These are phyloP conservation scores for Scheffersomyces stipitis DNA, from an alignment of 805 yeast genomes.

Conservation along the genomic window DNA sequence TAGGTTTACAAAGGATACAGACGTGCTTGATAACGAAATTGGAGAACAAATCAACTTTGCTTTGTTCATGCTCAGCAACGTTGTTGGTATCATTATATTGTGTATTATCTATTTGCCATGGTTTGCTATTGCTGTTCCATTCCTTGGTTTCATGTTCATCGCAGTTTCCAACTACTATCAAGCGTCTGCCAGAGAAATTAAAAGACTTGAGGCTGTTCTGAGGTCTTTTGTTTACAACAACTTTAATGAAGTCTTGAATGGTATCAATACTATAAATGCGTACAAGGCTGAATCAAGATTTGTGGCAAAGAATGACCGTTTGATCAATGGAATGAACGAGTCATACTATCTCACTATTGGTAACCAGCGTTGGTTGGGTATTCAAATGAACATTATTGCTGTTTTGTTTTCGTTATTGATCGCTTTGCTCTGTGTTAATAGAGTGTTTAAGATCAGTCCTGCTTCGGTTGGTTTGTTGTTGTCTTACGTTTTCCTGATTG, in stretches of 20 bases:
- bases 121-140: conserved; percentile 40
- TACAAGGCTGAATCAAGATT: conserved; percentile 28
- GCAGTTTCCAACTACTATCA: conserved; percentile 34
- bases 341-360: conserved; percentile 37
- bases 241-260: conserved; percentile 36
- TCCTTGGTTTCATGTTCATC: conserved; percentile 24
- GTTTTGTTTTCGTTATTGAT: conserved; percentile 27
- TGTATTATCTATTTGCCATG: conserved; percentile 39
- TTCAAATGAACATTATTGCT: conserved; percentile 34
- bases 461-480: conserved; percentile 38
- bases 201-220: conserved; percentile 40
- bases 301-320: conserved; percentile 22
- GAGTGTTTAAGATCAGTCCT: conserved; percentile 33
- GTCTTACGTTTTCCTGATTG: conserved; percentile 35
- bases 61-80: conserved; percentile 11
- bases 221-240: conserved; percentile 42
- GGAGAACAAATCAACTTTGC: conserved; percentile 16
- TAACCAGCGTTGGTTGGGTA: conserved; percentile 38
- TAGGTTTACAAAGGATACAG: conserved; percentile 26
- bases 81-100: conserved; percentile 23
- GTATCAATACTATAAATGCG: conserved; percentile 39
- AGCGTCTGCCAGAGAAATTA: conserved; percentile 38
- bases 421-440: conserved; percentile 32
- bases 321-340: conserved; percentile 35
- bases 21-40: conserved; percentile 22